A percentile compares a stretch with the other conserved stretches of the same genome.
These are phyloP conservation scores for Pleurotus eryngii DNA, from an alignment of 768 basidiomycete species.

Conservation along the genomic window DNA sequence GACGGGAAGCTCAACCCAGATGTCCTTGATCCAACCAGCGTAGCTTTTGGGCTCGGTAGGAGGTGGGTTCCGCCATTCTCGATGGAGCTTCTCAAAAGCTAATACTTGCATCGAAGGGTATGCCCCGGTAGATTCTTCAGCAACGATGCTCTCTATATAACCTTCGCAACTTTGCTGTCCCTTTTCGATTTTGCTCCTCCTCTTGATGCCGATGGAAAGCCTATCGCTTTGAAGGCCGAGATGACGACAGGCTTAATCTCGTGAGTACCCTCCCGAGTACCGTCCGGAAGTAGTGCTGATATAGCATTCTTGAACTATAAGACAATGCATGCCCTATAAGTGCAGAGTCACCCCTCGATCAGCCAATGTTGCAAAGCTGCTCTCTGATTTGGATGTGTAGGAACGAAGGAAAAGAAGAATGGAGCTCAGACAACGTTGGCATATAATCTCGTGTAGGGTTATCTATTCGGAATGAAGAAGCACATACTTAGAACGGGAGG, in stretches of 20 bases:
- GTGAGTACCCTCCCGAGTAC: background rate
- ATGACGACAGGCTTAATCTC: background rate
- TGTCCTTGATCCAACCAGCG: constrained; percentile 11
- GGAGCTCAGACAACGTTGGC: no score
- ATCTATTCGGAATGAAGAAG: no score
- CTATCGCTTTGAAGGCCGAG: background rate
- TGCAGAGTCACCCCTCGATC: background rate
- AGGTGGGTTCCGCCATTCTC: constrained; percentile 8
- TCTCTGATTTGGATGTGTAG: no score
- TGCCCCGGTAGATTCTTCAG: background rate
- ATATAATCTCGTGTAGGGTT: no score
- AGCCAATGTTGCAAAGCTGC: no score
- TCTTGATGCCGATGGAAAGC: background rate
- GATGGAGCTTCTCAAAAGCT: background rate
- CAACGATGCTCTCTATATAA: background rate
- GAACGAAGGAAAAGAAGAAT: no score
- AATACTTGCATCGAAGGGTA: background rate
- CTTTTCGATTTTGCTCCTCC: background rate
- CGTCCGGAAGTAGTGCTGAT: background rate
- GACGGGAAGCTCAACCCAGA: constrained; percentile 12
- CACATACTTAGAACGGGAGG: no score
- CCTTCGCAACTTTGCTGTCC: background rate
- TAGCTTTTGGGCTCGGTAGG: constrained; percentile 14
- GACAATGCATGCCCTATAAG: background rate
- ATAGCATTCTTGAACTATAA: background rate